Conservation (phyloP, 2,329 filamentous ascomycete genomes). For the Verticillium tricorpus region DNA sequence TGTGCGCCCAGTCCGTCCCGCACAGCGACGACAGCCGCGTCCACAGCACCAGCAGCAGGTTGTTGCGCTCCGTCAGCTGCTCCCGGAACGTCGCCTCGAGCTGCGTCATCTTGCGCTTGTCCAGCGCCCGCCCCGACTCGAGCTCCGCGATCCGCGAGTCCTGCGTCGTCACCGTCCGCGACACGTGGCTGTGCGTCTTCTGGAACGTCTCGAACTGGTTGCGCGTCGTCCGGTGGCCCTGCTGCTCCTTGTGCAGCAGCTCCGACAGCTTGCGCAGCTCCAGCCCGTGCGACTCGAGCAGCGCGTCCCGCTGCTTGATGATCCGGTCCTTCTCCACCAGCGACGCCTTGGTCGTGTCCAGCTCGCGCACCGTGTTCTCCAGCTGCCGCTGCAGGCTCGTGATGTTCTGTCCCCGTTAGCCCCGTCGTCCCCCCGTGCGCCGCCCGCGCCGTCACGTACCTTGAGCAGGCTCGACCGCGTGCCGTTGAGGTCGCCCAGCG, state of each 20-base stretch:
- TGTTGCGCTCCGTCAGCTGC: slow-evolving; percentile 85
- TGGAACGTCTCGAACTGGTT: slow-evolving; percentile 84
- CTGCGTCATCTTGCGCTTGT: slow-evolving; percentile 69
- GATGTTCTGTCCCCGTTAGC: slow-evolving; percentile 55
- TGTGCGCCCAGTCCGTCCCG: slow-evolving; percentile 86
- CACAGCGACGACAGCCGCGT: slow-evolving; percentile 81
- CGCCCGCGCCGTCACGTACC: slow-evolving; percentile 41
- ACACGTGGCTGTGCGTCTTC: slow-evolving; percentile 80
- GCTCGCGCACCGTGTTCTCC: slow-evolving; percentile 75
- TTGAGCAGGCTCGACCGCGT: slow-evolving; percentile 81
- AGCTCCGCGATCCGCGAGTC: slow-evolving; percentile 83
- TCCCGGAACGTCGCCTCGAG: slow-evolving; percentile 81
- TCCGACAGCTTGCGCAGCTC: slow-evolving; percentile 83
- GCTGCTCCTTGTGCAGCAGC: slow-evolving; percentile 84
- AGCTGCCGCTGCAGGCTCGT: slow-evolving; percentile 84
- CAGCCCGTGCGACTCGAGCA: slow-evolving; percentile 83
- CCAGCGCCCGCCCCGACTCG: slow-evolving; percentile 71
- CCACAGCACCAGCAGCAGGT: slow-evolving; percentile 84
- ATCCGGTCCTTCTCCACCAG: slow-evolving; percentile 87
- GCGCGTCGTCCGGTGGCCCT: slow-evolving; percentile 79
- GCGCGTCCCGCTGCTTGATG: slow-evolving; percentile 80
- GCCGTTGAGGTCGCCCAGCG: slow-evolving; percentile 81
- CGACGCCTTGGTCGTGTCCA: slow-evolving; percentile 72
- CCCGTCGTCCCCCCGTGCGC: not conserved
- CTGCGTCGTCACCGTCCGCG: slow-evolving; percentile 79